These are phyloP conservation scores for Solanum okadae DNA, from an alignment of 257 asterid genomes.

Conservation along the genomic window DNA sequence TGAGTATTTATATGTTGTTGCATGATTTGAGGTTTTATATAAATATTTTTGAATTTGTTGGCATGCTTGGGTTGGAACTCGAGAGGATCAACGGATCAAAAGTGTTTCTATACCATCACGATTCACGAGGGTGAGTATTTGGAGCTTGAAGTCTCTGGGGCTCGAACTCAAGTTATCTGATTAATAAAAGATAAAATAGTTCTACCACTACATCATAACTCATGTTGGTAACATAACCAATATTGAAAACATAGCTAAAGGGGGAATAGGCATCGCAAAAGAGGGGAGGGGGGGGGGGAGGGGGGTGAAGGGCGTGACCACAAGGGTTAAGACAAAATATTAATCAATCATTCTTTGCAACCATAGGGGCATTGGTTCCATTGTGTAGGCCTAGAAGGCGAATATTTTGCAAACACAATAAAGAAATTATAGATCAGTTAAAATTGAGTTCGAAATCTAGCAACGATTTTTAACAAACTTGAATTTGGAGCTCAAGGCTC, in stretches of 20 bases:
- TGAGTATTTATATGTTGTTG: neutral
- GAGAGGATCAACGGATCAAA: neutral
- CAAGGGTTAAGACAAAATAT: neutral
- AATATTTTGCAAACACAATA: accelerated
- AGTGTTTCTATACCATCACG: neutral
- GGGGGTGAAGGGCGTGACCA: neutral
- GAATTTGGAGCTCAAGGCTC: neutral
- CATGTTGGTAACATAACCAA: neutral
- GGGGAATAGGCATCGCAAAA: neutral
- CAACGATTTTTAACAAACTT: neutral
- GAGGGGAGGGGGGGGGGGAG: neutral
- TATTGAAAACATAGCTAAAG: neutral
- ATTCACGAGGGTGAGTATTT: too few relatives aligned
- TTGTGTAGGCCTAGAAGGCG: neutral
- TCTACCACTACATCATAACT: accelerated
- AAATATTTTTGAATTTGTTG: neutral
- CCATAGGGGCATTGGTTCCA: neutral
- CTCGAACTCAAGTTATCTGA: accelerated
- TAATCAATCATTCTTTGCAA: neutral
- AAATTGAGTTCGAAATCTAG: neutral
- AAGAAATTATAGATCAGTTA: neutral
- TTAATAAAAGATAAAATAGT: too few relatives aligned
- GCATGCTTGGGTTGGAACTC: neutral
- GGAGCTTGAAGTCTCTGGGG: accelerated
- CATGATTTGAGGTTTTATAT: neutral